Evolutionary conservation across 2,329 filamentous ascomycete genomes (phyloP).

Genomic region (Epichloe scottii): DNA sequence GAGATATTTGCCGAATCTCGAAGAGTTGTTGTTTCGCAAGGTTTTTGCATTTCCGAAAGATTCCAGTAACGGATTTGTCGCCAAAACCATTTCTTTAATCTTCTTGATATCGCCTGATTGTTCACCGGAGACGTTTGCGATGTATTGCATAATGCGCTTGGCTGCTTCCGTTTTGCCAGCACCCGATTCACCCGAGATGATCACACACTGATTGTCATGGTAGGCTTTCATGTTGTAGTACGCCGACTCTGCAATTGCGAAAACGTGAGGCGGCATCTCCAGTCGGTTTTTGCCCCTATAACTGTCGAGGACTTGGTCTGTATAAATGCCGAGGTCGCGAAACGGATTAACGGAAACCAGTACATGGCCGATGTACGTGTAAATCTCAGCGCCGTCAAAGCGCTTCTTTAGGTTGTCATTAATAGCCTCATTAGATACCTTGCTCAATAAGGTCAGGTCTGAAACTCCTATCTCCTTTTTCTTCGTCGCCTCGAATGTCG

Average conservation of each 20-base stretch:
- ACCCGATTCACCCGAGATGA: conserved; percentile 96
- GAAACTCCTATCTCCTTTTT: conserved; percentile 99
- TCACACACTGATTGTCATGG: conserved; percentile 97
- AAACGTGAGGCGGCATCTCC: conserved; percentile 91
- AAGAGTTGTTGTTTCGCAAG: conserved; percentile 96
- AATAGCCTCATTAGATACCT: conserved; percentile 98
- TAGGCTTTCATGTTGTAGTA: conserved; percentile 99
- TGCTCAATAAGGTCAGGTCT: conserved; percentile 92
- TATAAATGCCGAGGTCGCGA: conserved; percentile 94
- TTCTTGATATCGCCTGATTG: conserved; percentile 78
- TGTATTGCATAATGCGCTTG: conserved; percentile 99
- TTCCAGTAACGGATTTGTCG: conserved; percentile 91
- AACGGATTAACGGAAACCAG: conserved; percentile 98
- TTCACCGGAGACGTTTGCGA: conserved; percentile 89
- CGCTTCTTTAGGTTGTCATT: conserved; percentile 98
- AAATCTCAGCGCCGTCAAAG: conserved; percentile 95
- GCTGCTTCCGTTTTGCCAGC: conserved; percentile 97
- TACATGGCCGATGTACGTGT: conserved; percentile 99
- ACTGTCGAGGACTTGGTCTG: conserved; percentile 80
- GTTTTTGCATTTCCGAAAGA: conserved; percentile 99
- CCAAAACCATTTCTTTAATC: conserved; percentile 98
- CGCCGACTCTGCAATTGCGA: conserved; percentile 86
- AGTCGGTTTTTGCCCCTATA: conserved; percentile 96
- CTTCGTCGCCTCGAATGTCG: conserved; percentile 88
- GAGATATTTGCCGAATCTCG: conserved; percentile 94